Evolutionary conservation across 768 basidiomycete genomes (phyloP).

Genomic region (Mycena galericulata): DNA sequence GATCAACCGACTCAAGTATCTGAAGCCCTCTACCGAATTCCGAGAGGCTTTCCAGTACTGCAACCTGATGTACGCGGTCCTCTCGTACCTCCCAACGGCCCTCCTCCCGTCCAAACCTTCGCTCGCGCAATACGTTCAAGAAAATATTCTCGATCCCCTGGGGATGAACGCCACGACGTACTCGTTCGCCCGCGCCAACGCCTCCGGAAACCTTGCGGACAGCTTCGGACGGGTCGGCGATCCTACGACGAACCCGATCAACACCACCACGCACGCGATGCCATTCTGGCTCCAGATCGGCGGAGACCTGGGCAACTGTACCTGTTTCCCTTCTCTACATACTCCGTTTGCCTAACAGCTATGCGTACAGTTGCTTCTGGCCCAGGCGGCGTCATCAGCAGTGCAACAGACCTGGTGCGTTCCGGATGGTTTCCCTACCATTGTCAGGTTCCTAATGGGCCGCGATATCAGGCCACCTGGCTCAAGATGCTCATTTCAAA

Average conservation of each 20-base stretch:
- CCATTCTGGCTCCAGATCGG: constrained; percentile 37
- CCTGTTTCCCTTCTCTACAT: constrained; percentile 1
- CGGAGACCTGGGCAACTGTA: constrained; percentile 42
- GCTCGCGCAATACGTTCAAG: constrained; percentile 46
- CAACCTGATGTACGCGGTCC: constrained; percentile 44
- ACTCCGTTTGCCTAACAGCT: background rate
- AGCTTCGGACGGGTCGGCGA: constrained; percentile 37
- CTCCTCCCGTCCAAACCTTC: constrained; percentile 41
- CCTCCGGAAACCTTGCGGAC: constrained; percentile 44
- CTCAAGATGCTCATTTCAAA: constrained; percentile 40
- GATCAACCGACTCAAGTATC: constrained; percentile 37
- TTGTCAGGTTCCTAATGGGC: too few relatives aligned
- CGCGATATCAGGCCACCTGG: constrained; percentile 36
- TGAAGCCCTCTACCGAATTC: constrained; percentile 45
- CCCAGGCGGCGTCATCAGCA: constrained; percentile 45
- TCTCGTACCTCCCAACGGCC: constrained; percentile 44
- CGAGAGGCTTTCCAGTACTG: constrained; percentile 44
- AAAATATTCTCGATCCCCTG: constrained; percentile 45
- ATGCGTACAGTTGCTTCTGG: constrained; percentile 40
- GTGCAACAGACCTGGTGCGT: constrained; percentile 42
- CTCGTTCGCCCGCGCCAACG: constrained; percentile 42
- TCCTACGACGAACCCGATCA: constrained; percentile 27
- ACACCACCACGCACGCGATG: constrained; percentile 20
- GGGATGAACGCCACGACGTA: constrained; percentile 46
- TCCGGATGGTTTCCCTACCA: background rate